Evolutionary conservation across 176 grass and related monocot species (phyloP).

Genomic region (Pontederia paniculata): DNA sequence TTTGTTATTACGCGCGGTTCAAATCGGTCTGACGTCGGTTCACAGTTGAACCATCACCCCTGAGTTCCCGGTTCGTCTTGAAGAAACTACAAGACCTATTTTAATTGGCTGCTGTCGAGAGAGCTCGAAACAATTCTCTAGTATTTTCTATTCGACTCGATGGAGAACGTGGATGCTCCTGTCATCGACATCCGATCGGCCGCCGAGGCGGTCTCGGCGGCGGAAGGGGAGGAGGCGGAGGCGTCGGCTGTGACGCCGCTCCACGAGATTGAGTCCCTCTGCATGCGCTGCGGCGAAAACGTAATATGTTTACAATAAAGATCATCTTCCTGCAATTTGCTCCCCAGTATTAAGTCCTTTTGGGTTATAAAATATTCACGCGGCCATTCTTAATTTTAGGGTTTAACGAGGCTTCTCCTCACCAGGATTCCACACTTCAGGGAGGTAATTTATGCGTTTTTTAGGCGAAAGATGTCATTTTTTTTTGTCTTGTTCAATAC

Average conservation of each 20-base stretch:
- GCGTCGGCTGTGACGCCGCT: slow-evolving; percentile 42
- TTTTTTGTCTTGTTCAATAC: no score
- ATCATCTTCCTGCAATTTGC: background rate
- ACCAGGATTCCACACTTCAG: slow-evolving; percentile 84
- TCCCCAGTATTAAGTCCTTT: background rate
- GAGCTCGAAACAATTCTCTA: no score
- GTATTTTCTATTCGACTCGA: background rate
- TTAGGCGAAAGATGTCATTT: no score
- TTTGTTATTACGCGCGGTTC: no score
- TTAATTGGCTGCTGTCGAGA: no score
- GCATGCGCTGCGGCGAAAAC: slow-evolving; percentile 87
- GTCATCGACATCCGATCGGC: slow-evolving; percentile 53
- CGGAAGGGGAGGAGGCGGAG: slow-evolving; percentile 27
- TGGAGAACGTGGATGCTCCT: slow-evolving; percentile 42
- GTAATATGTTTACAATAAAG: slow-evolving; percentile 24
- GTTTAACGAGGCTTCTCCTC: slow-evolving; percentile 60
- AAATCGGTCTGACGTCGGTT: no score
- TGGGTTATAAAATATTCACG: background rate
- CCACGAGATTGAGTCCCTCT: slow-evolving; percentile 83
- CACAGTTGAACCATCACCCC: no score
- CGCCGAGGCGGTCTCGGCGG: slow-evolving; percentile 39
- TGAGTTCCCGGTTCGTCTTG: no score
- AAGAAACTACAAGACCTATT: no score
- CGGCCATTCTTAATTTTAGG: slow-evolving; percentile 24
- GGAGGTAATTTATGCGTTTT: slow-evolving; percentile 32